Base-by-base conservation (phyloP, 192 early-diverging fungal genomes). In the Coemansia sp. region DNA sequence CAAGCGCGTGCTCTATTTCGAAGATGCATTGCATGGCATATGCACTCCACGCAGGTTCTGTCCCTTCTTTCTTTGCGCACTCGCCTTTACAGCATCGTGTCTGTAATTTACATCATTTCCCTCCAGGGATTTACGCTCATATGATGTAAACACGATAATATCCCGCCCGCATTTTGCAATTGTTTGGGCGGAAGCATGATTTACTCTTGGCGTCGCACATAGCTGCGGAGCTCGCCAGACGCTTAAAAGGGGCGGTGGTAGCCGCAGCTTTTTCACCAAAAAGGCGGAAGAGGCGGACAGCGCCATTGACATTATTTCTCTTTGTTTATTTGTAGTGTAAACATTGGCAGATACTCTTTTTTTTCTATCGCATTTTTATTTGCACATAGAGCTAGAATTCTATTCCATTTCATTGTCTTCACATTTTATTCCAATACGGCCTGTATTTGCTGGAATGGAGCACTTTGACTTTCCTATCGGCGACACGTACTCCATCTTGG, bases 401-500 rank as follows among this genome's bases (percentile, higher is more conserved):
- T 32, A 14, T 31, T 25, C 22, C 57, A n/a, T 61, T 38, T n/a
- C 15, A 7, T 17, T 19, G 36, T 12, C 47, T 40, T 58, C 7
- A 20, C 31, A 42, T 56, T 25, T 15, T 25, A 51, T 22, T 51
- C 32, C 29, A n/a, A 32, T 5, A 14, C n/a, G 15, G n/a, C 14
- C 32, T 20, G 39, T 62, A 11, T 47, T 42, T 17, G 11, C 41
- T 22, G 39, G 24, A 10, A 79, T 79, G 76, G 70, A 70, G 25
- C 43, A 71, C 14, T 61, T 73, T 63, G 40, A 51, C 17, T 37
- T 79, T 19, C 66, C 76, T 8, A 38, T 46, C 2, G 70, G 58
- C 38, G 64, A 65, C 39, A 73, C 76, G 36, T 67, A 66, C 17
- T 27, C 65, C 51, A 51, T 79, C 8, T 43, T 79, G 35, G 66